Conservation (phyloP, 116 monocot genomes). For the Trichopus zeylanicus region DNA sequence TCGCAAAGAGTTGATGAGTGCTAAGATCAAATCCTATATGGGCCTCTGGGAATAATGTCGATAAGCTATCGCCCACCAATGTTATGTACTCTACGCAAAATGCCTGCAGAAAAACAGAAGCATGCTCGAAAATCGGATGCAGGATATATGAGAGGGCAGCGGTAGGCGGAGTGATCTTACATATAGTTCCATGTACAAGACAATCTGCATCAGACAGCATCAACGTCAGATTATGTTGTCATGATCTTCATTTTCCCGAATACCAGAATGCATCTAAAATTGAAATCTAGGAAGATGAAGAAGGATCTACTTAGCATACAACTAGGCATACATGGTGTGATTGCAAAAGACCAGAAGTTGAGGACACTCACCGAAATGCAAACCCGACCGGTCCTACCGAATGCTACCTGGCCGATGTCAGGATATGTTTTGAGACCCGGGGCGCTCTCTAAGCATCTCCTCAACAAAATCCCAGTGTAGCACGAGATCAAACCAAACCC, state of each 20-base stretch:
- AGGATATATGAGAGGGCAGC: not conserved
- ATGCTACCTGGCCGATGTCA: conserved; percentile 61
- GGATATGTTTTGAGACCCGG: conserved; percentile 53
- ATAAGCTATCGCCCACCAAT: conserved; percentile 52
- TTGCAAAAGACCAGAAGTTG: no score
- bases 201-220: no score
- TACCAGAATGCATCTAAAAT: no score
- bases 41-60: conserved; percentile 42
- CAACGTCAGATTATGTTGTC: no score
- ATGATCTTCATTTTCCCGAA: no score
- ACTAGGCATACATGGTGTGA: no score
- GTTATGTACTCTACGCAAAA: conserved; percentile 57
- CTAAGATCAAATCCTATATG: conserved; percentile 23
- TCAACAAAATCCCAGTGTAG: conserved; percentile 59
- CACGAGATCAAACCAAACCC: conserved; percentile 37
- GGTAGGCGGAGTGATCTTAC: conserved; percentile 22
- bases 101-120: conserved; percentile 18
- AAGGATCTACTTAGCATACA: no score
- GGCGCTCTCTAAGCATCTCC: conserved; percentile 55
- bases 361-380: conserved; percentile 30
- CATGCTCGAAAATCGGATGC: not conserved
- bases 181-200: conserved; percentile 66
- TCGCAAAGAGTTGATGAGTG: conserved; percentile 35
- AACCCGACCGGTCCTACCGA: conserved; percentile 34
- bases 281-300: no score